Evolutionary conservation across 768 basidiomycete genomes (phyloP).

Genomic region (Trametes cinnabarina): DNA sequence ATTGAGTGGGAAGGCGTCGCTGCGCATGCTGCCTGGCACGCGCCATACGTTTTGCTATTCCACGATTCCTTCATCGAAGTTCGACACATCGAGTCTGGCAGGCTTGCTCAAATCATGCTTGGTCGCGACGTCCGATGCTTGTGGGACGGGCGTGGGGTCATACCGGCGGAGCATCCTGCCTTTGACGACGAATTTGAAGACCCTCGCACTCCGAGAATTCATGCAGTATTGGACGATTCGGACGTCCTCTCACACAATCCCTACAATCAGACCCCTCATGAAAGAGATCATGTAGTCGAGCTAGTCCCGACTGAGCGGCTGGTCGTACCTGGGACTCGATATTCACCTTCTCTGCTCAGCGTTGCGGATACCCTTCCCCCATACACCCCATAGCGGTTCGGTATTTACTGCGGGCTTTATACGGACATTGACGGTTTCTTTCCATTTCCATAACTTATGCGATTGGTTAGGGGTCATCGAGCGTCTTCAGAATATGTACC

Average conservation of each 20-base stretch:
- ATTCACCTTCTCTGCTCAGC: slow-evolving; percentile 16
- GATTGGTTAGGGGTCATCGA: too few species aligned
- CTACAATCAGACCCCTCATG: not conserved
- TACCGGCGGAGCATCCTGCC: not conserved
- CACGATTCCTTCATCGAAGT: slow-evolving; percentile 45
- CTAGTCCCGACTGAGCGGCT: slow-evolving; percentile 12
- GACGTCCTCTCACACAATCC: not conserved
- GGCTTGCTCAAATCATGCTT: slow-evolving; percentile 37
- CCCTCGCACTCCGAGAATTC: slow-evolving; percentile 10
- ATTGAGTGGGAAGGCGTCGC: slow-evolving; percentile 53
- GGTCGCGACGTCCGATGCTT: slow-evolving; percentile 42
- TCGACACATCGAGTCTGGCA: slow-evolving; percentile 39
- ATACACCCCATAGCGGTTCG: not conserved
- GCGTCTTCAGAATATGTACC: too few species aligned
- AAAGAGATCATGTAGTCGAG: slow-evolving; percentile 5
- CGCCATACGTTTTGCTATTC: slow-evolving; percentile 45
- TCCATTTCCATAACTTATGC: not conserved
- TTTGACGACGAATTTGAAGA: slow-evolving; percentile 8
- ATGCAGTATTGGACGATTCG: slow-evolving; percentile 12
- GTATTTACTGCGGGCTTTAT: not conserved
- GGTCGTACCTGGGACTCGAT: slow-evolving; percentile 13
- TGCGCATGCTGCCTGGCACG: slow-evolving; percentile 45
- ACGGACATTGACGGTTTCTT: not conserved
- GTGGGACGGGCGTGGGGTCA: slow-evolving; percentile 41
- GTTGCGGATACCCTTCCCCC: slow-evolving; percentile 16